Percentiles rank a stretch among this genome's conserved stretches.
phyloP scores from a whole-genome alignment of 108 stramenopile genomes.

The Mayamaea pseudoterrestris region DNA sequence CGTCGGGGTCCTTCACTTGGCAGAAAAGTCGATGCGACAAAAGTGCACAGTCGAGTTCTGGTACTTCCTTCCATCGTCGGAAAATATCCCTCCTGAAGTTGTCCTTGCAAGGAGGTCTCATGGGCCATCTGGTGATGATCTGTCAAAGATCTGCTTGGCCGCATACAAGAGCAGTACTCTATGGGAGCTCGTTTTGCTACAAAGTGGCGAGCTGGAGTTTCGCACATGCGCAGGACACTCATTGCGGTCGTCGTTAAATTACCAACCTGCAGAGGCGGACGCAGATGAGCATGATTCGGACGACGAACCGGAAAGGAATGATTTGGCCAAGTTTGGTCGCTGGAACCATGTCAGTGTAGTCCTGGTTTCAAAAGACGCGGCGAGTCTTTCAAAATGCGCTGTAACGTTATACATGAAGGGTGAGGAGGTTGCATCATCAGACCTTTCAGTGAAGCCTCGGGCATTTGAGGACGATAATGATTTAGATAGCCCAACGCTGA shows the following conservation, averaged over 20 bases:
- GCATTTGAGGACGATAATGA: slow-evolving; percentile 27
- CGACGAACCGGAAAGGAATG: slow-evolving; percentile 6
- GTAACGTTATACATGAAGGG: slow-evolving; percentile 53
- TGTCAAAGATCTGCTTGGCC: slow-evolving; percentile 47
- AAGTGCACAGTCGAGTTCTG: slow-evolving; percentile 74
- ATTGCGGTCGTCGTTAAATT: slow-evolving; percentile 7
- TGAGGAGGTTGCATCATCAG: slow-evolving; percentile 16
- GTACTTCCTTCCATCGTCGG: slow-evolving; percentile 53
- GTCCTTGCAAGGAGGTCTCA: slow-evolving; percentile 54
- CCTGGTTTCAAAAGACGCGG: slow-evolving; percentile 25
- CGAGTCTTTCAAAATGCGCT: slow-evolving; percentile 23
- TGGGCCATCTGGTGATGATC: slow-evolving; percentile 31
- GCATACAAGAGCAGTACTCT: slow-evolving; percentile 36
- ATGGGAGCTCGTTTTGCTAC: slow-evolving; percentile 68
- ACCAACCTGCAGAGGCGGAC: background rate
- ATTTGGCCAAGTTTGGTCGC: slow-evolving; percentile 32
- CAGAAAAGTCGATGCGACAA: slow-evolving; percentile 41
- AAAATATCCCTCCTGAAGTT: slow-evolving; percentile 38
- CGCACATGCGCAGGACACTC: slow-evolving; percentile 44
- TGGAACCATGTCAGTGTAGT: slow-evolving; percentile 82
- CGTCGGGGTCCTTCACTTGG: slow-evolving; percentile 66
- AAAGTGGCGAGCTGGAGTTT: slow-evolving; percentile 64
- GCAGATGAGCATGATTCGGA: slow-evolving; percentile 4
- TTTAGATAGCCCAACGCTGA: slow-evolving; percentile 35
- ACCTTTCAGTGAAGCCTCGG: slow-evolving; percentile 22